These are phyloP conservation scores for Chalaropsis ovoidea DNA, from an alignment of 2,329 filamentous ascomycete genomes.

Conservation along the genomic window DNA sequence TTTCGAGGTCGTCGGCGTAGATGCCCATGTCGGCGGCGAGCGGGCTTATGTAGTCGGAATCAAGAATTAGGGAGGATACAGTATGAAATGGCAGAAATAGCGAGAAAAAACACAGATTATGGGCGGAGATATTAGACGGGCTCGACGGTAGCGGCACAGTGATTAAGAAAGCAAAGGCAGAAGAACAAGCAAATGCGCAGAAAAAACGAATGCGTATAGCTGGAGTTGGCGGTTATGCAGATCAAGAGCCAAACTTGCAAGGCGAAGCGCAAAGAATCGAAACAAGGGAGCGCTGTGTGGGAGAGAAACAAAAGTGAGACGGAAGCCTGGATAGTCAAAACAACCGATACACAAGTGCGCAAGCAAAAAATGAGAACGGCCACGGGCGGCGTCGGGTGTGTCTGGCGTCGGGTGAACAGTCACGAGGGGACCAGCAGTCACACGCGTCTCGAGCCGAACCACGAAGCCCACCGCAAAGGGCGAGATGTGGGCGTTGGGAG, in stretches of 20 bases:
- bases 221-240: background rate
- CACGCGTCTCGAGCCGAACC: conserved; percentile 12
- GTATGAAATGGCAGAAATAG: background rate
- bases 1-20: conserved; percentile 20
- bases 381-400: background rate
- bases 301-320: conserved; percentile 19
- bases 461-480: conserved; percentile 21
- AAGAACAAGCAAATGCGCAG: background rate
- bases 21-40: conserved; percentile 13
- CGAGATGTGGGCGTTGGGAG: conserved; percentile 12
- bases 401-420: background rate
- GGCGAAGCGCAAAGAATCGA: conserved; percentile 7
- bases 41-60: background rate
- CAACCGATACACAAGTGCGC: conserved; percentile 4
- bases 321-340: conserved; percentile 12
- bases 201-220: background rate
- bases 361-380: background rate
- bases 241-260: background rate
- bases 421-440: background rate
- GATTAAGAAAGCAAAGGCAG: conserved; percentile 1
- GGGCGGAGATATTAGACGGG: background rate
- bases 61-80: background rate
- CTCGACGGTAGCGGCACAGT: background rate
- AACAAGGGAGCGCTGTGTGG: conserved; percentile 15
- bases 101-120: background rate